Percentiles rank a stretch among this genome's conserved stretches.
These are phyloP conservation scores for Hsuehochloa calcarea DNA, from an alignment of 176 grass and related monocot species.

Conservation along the genomic window DNA sequence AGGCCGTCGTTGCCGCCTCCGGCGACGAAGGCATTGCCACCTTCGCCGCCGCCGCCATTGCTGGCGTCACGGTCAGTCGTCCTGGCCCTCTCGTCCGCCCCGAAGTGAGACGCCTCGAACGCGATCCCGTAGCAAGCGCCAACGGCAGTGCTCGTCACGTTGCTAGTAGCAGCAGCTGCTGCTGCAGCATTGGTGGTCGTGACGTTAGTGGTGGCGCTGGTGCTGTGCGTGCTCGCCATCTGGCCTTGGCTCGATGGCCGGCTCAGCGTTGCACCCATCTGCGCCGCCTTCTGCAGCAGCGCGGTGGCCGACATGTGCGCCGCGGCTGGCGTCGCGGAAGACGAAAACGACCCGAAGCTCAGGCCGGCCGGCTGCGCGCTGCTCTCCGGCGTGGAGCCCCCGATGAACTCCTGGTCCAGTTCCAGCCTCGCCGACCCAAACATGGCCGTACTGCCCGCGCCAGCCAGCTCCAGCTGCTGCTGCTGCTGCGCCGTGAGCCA, in stretches of 20 bases:
- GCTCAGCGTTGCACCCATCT: conserved; percentile 91
- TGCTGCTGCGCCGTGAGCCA: conserved; percentile 39
- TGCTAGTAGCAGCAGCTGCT: conserved; percentile 27
- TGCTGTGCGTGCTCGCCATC: conserved; percentile 62
- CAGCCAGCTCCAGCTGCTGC: conserved; percentile 29
- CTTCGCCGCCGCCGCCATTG: conserved; percentile 26
- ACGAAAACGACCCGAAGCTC: conserved; percentile 33
- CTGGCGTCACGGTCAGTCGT: conserved; percentile 16
- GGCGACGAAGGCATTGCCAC: not conserved
- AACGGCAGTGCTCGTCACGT: conserved; percentile 21
- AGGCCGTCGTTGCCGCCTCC: conserved; percentile 50
- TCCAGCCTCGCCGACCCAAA: conserved; percentile 46
- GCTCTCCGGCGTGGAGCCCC: conserved; percentile 47
- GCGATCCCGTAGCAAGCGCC: conserved; percentile 23
- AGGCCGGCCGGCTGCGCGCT: conserved; percentile 19
- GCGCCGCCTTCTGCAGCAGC: conserved; percentile 90
- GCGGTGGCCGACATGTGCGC: conserved; percentile 98
- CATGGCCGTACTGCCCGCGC: conserved; percentile 19
- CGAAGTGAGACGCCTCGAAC: conserved; percentile 30
- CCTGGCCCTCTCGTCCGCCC: conserved; percentile 3
- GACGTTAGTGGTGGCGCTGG: conserved; percentile 7
- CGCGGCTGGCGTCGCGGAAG: not conserved
- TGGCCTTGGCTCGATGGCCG: conserved; percentile 59
- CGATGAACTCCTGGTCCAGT: conserved; percentile 48
- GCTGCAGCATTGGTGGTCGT: conserved; percentile 15